Evolutionary conservation across 148 eudicot genomes (phyloP).

Genomic region (Amaranthus palmeri): DNA sequence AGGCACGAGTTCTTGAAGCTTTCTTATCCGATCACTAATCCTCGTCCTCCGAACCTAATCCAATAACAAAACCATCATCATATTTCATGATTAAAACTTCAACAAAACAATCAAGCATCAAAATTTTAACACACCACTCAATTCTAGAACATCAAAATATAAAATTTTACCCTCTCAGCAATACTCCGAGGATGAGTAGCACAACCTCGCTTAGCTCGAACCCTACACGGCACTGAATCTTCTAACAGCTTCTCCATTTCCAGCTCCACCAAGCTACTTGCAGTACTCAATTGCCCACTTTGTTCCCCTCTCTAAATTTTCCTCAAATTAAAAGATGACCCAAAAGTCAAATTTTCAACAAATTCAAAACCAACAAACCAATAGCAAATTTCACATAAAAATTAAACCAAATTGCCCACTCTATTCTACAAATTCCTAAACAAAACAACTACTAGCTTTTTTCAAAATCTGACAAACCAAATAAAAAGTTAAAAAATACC

Average conservation of each 20-base stretch:
- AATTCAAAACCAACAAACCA: not conserved
- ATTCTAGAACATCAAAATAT: not conserved
- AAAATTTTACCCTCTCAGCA: slow-evolving; percentile 70
- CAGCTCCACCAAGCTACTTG: slow-evolving; percentile 57
- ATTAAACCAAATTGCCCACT: slow-evolving; percentile 1
- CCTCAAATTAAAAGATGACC: not conserved
- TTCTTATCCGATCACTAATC: slow-evolving; percentile 89
- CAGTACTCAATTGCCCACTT: slow-evolving; percentile 33
- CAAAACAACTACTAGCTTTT: not conserved
- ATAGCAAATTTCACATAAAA: too few species aligned
- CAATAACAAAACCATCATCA: slow-evolving; percentile 4
- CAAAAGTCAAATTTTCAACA: not conserved
- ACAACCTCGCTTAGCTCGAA: slow-evolving; percentile 96
- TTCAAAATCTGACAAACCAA: not conserved
- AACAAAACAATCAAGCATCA: not conserved
- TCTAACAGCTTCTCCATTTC: slow-evolving; percentile 90
- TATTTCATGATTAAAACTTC: too few species aligned
- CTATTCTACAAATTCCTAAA: not conserved
- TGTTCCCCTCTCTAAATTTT: slow-evolving; percentile 53
- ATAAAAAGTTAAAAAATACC: slow-evolving; percentile 10
- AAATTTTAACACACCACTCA: not conserved
- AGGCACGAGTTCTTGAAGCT: slow-evolving; percentile 93
- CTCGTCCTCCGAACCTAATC: slow-evolving; percentile 81
- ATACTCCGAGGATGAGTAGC: slow-evolving; percentile 99
- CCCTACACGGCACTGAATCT: slow-evolving; percentile 82